Percentiles rank a stretch among this genome's conserved stretches.
Conservation (phyloP, 1,139 yeast genomes). For the Sugiyamaella japonica region DNA sequence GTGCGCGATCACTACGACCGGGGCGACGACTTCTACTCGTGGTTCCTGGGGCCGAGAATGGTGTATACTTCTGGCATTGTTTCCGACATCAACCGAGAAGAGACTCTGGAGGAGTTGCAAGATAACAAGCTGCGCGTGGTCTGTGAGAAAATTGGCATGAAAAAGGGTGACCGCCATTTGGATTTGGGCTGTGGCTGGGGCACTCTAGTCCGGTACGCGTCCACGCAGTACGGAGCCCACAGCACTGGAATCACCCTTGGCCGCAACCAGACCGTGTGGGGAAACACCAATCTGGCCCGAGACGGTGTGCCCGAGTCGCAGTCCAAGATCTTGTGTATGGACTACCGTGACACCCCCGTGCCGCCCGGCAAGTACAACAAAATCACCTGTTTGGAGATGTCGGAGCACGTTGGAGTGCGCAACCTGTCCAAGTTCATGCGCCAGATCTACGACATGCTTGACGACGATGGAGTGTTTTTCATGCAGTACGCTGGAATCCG, state of each 20-base stretch:
- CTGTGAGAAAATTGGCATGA: slow-evolving; percentile 79
- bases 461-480: slow-evolving; percentile 86
- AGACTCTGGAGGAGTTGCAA: slow-evolving; percentile 81
- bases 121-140: slow-evolving; percentile 87
- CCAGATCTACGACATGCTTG: slow-evolving; percentile 83
- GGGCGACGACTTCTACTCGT: slow-evolving; percentile 92
- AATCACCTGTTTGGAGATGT: slow-evolving; percentile 92
- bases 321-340: slow-evolving; percentile 76
- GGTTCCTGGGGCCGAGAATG: slow-evolving; percentile 96
- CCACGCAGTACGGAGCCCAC: slow-evolving; percentile 77
- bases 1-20: slow-evolving; percentile 95
- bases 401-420: slow-evolving; percentile 94
- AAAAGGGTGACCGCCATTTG: slow-evolving; percentile 70
- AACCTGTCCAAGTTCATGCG: slow-evolving; percentile 71
- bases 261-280: slow-evolving; percentile 89
- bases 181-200: slow-evolving; percentile 99
- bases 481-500: slow-evolving; percentile 90
- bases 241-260: slow-evolving; percentile 92
- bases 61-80: slow-evolving; percentile 87
- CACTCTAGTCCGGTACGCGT: slow-evolving; percentile 81
- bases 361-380: slow-evolving; percentile 72
- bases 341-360: slow-evolving; percentile 87
- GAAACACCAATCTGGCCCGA: slow-evolving; percentile 64
- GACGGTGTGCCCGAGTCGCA: slow-evolving; percentile 71
- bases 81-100: slow-evolving; percentile 67